Conservation (phyloP, 805 yeast genomes). For the Candida maris region DNA sequence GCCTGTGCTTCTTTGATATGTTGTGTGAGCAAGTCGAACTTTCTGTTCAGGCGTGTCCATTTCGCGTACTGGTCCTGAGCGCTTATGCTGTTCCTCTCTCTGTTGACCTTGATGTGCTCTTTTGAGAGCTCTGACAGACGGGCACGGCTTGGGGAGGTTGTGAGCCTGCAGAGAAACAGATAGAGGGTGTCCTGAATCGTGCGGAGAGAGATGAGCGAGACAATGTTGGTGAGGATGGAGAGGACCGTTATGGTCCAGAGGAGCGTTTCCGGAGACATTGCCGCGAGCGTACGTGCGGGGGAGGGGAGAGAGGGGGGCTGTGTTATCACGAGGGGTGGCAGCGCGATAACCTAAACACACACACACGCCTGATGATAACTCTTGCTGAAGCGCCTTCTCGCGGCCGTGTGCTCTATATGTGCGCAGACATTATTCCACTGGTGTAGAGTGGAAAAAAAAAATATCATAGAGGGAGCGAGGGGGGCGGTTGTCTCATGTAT, state of each 20-base stretch:
- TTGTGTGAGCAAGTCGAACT: constrained; percentile 51
- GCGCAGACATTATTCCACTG: too few species aligned
- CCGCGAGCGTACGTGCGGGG: too few species aligned
- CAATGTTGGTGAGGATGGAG: constrained; percentile 1
- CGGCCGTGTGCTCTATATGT: too few species aligned
- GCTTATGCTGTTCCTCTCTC: constrained; percentile 56
- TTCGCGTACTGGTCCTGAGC: constrained; percentile 94
- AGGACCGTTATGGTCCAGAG: neutral
- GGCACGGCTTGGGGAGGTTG: neutral
- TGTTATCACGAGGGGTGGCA: too few species aligned
- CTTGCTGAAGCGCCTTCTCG: too few species aligned
- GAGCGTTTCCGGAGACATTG: neutral
- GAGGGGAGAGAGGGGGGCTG: too few species aligned
- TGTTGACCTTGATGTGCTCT: constrained; percentile 46
- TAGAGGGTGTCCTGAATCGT: neutral
- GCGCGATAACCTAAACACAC: too few species aligned
- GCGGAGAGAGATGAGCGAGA: neutral
- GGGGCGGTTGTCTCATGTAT: too few species aligned
- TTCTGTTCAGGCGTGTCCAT: constrained; percentile 90
- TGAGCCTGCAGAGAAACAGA: neutral
- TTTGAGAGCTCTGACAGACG: constrained; percentile 18
- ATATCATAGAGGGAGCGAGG: too few species aligned
- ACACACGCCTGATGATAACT: too few species aligned
- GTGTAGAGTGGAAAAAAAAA: too few species aligned
- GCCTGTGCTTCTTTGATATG: constrained; percentile 46